Percentiles rank a stretch among this genome's conserved stretches.
phyloP scores from a whole-genome alignment of 768 basidiomycete genomes.

The Tricholoma furcatifolium region DNA sequence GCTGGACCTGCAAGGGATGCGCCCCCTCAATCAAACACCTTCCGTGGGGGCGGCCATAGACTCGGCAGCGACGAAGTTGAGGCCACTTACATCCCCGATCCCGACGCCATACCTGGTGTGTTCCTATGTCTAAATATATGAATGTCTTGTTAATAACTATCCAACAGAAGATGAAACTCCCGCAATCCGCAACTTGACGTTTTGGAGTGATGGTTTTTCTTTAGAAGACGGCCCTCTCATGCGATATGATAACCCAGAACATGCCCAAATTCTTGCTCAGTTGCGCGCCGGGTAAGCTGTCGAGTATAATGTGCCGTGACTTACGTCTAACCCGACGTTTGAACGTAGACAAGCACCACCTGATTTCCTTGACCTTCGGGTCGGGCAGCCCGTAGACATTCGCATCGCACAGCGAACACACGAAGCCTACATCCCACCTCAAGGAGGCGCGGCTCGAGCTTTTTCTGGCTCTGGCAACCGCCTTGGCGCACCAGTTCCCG shows the following conservation, averaged over 20 bases:
- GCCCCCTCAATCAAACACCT: constrained; percentile 31
- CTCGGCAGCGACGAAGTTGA: constrained; percentile 91
- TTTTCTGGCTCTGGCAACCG: constrained; percentile 80
- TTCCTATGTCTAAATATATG: background rate
- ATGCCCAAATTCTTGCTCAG: constrained; percentile 65
- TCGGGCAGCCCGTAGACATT: constrained; percentile 83
- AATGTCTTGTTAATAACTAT: background rate
- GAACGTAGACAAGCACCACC: constrained; percentile 70
- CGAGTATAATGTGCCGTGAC: constrained; percentile 17
- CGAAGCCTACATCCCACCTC: constrained; percentile 70
- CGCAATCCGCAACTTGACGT: constrained; percentile 73
- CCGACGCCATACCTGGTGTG: constrained; percentile 38
- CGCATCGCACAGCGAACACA: constrained; percentile 65
- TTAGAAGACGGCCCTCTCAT: constrained; percentile 87
- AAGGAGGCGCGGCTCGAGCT: constrained; percentile 34
- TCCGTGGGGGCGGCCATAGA: constrained; percentile 75
- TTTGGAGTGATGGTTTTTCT: constrained; percentile 93
- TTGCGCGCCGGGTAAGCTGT: constrained; percentile 77
- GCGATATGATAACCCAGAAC: constrained; percentile 77
- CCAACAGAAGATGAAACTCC: constrained; percentile 41
- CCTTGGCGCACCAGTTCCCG: constrained; percentile 76
- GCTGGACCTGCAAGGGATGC: constrained; percentile 31
- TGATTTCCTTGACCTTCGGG: constrained; percentile 65
- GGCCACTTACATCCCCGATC: constrained; percentile 75
- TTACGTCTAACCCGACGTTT: background rate